Base-by-base conservation (phyloP, 306 rosid species). In the Castanea crenata region DNA sequence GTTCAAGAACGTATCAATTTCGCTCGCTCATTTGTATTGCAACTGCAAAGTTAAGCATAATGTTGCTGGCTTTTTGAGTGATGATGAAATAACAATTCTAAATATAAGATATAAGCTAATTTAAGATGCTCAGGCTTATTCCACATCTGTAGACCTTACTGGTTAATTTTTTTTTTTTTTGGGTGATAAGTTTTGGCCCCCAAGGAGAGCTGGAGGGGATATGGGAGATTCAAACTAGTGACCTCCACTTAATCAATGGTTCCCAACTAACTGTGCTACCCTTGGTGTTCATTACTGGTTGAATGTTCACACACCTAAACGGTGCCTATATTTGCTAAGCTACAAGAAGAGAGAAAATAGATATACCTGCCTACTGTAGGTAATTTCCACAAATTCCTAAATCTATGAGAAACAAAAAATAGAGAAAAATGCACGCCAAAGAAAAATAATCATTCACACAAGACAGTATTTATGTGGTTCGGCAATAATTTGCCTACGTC, bases 31-130 rank as follows among this genome's bases (percentile, higher is more conserved):
- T 69, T 63, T 54, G 64, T 16, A 10, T 41, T 10, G 31, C 74
- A 65, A 78, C 75, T 5, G 70, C 32, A 41, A 64, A 46, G 68
- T 61, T 44, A 0, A 57, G 32, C 72, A 64, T 74, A 67, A 55
- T 74, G 32, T 74, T 31, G 65, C 19, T 56, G 0, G n/a, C 19
- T 74, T 55, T 32, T 34, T 21, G 14, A 25, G 55, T 27, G 75
- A 10, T 11, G 69, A 56, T 19, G 11, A n/a, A n/a, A 34, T 3
- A 54, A 64, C n/a, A 25, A 25, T 55, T 73, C 13, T 16, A 72
- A 71, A 6, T 21, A 49, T 13, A 38, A 19, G 27, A 23, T 10
- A 21, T 6, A 58, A 58, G 29, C 21, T 20, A 8, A 58, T 21
- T 21, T 12, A 9, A 21, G 31, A 59, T 13, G 3, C 31, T 7